Conservation (phyloP, 202 grass and related monocot genomes). For the Hordeum pubiflorum region DNA sequence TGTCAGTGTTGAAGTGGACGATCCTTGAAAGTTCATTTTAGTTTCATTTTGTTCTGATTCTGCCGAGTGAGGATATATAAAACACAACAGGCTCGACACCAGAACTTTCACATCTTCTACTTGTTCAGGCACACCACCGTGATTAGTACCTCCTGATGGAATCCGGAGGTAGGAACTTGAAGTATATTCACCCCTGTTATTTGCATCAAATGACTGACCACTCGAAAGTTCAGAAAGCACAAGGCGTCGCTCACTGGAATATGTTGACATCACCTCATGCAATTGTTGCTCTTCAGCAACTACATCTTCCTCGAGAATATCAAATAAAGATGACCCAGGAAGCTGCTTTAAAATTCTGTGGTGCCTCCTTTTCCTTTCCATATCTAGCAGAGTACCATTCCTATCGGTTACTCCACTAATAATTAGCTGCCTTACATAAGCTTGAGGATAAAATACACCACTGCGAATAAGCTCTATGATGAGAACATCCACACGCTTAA, state of each 20-base stretch:
- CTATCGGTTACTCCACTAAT: slow-evolving; percentile 83
- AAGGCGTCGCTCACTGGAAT: slow-evolving; percentile 84
- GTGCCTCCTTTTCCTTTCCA: slow-evolving; percentile 76
- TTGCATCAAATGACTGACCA: slow-evolving; percentile 38
- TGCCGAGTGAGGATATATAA: slow-evolving; percentile 45
- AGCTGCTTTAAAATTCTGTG: slow-evolving; percentile 87
- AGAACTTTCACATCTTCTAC: slow-evolving; percentile 60
- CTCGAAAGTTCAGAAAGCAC: slow-evolving; percentile 62
- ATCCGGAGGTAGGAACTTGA: slow-evolving; percentile 43
- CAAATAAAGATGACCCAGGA: slow-evolving; percentile 61
- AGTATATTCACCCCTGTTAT: slow-evolving; percentile 26
- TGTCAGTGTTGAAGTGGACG: slow-evolving; percentile 40
- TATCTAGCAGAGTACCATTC: slow-evolving; percentile 54
- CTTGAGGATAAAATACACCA: slow-evolving; percentile 89
- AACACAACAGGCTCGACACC: slow-evolving; percentile 61
- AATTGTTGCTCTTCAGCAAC: slow-evolving; percentile 45
- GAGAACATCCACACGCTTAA: slow-evolving; percentile 61
- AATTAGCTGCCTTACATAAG: slow-evolving; percentile 95
- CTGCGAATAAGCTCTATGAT: slow-evolving; percentile 71
- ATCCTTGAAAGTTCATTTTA: slow-evolving; percentile 56
- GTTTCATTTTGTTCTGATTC: slow-evolving; percentile 45
- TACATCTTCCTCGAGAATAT: slow-evolving; percentile 75
- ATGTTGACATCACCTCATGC: slow-evolving; percentile 54
- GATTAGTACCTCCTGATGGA: slow-evolving; percentile 44
- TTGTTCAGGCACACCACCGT: slow-evolving; percentile 48